phyloP scores from a whole-genome alignment of 2,329 filamentous ascomycete species.

The Fusarium sarcochroum region DNA sequence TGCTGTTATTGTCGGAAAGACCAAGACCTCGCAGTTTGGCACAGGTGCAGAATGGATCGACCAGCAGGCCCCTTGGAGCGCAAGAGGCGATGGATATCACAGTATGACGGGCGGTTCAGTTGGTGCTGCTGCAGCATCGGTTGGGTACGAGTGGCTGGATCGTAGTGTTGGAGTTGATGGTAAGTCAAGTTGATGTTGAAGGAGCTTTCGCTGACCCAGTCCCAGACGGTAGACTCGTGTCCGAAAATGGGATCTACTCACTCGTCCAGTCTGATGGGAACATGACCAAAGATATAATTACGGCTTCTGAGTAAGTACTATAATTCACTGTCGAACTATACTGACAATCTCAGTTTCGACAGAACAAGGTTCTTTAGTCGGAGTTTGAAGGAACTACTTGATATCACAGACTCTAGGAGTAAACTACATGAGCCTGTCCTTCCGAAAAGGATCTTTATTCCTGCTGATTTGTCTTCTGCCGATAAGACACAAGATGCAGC shows the following conservation, averaged over 20 bases:
- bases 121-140: conserved; percentile 57
- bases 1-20: conserved; percentile 68
- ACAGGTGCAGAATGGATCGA: conserved; percentile 60
- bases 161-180: conserved; percentile 55
- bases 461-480: conserved; percentile 40
- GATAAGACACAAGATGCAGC: conserved; percentile 26
- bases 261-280: conserved; percentile 43
- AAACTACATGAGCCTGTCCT: neutral
- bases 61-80: conserved; percentile 58
- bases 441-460: conserved; percentile 46
- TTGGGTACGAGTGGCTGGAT: conserved; percentile 60
- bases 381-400: conserved; percentile 46
- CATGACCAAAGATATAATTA: conserved; percentile 26
- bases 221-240: conserved; percentile 41
- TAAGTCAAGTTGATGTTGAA: conserved; percentile 37
- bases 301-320: conserved; percentile 30
- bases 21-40: conserved; percentile 64
- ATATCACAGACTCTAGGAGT: conserved; percentile 16
- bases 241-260: conserved; percentile 51
- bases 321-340: neutral
- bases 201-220: conserved; percentile 34
- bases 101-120: conserved; percentile 52
- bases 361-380: conserved; percentile 45
- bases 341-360: conserved; percentile 38
- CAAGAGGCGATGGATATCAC: conserved; percentile 64